Evolutionary conservation across 768 basidiomycete genomes (phyloP).

Genomic region (Leccinellum rugosiceps): DNA sequence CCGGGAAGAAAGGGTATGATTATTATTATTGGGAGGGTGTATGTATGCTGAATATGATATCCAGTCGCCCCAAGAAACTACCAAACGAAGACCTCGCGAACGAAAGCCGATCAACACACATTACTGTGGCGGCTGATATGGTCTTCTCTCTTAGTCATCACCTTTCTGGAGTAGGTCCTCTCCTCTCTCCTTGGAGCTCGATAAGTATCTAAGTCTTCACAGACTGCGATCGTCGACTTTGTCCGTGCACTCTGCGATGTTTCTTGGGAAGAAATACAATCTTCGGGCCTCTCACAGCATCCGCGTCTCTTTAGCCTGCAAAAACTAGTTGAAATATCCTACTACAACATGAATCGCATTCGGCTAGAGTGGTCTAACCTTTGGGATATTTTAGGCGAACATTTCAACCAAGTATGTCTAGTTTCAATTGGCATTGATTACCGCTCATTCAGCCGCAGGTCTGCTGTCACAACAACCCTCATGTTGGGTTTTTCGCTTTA

Average conservation of each 20-base stretch:
- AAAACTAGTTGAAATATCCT: slow-evolving; percentile 98
- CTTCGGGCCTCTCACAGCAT: slow-evolving; percentile 90
- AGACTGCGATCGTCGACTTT: slow-evolving; percentile 98
- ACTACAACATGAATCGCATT: slow-evolving; percentile 99
- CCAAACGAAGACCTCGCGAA: slow-evolving; percentile 93
- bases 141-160: slow-evolving; percentile 96
- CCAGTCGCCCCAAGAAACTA: slow-evolving; percentile 50
- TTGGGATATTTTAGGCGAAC: slow-evolving; percentile 97
- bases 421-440: neutral
- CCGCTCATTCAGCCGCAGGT: slow-evolving; percentile 52
- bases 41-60: slow-evolving; percentile 6
- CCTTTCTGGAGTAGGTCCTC: slow-evolving; percentile 79
- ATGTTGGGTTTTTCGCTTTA: slow-evolving; percentile 94
- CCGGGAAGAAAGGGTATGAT: slow-evolving; percentile 75
- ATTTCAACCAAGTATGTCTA: slow-evolving; percentile 85
- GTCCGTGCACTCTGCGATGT: slow-evolving; percentile 94
- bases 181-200: slow-evolving; percentile 10
- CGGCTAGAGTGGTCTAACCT: slow-evolving; percentile 97
- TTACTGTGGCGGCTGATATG: slow-evolving; percentile 99
- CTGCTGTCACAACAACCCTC: slow-evolving; percentile 96
- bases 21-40: neutral
- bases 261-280: slow-evolving; percentile 99
- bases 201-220: slow-evolving; percentile 9
- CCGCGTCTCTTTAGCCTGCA: slow-evolving; percentile 96
- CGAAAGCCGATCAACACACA: slow-evolving; percentile 95